Base-by-base conservation (phyloP, 352 stramenopile genomes). In the Phytophthora tentaculata region DNA sequence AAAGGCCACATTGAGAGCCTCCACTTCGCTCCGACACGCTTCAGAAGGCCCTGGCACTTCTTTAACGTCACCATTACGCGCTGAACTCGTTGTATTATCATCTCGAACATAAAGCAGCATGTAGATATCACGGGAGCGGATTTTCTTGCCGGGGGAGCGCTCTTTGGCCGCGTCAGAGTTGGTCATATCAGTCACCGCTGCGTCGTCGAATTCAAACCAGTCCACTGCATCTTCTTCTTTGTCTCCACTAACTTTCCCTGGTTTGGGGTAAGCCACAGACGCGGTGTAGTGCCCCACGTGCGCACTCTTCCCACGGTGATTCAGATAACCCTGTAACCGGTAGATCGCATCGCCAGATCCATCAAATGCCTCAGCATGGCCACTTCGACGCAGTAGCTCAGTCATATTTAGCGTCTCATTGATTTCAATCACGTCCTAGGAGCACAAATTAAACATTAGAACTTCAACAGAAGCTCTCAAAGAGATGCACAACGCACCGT, bases 151-250 rank as follows among this genome's bases (percentile, higher is more conserved):
- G 3, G 80, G 56, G 13, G 20, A 64, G 32, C 55, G 49, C 51
- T 91, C 80, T 71, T 79, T 84, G 17, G 67, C 71, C n/a, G 56
- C 66, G 23, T 78, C 71, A 14, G 56, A 54, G 29, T 61, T 65
- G 16, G 69, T 67, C 73, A 82, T 82, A 43, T 76, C 72, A 26
- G 76, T 86, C n/a, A 95, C 89, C 24, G 84, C 61, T 20, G 73
- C 86, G 61, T 96, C 88, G 41, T 96, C 86, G 63, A 96, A 96
- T 67, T 91, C 86, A 68, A 89, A 96, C 84, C 88, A 95, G 22
- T 86, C 71, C 8, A 75, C 56, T 9, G 49, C 48, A 0, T 59
- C 49, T 29, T 61, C 49, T 19, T 50, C 29, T 47, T 32, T 5
- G 5, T 32, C 5, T 8, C 28, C 28, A 32, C 28, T 32, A 5